Base-by-base conservation (phyloP, 2,329 filamentous ascomycete species). In the Epichloe sibirici region DNA sequence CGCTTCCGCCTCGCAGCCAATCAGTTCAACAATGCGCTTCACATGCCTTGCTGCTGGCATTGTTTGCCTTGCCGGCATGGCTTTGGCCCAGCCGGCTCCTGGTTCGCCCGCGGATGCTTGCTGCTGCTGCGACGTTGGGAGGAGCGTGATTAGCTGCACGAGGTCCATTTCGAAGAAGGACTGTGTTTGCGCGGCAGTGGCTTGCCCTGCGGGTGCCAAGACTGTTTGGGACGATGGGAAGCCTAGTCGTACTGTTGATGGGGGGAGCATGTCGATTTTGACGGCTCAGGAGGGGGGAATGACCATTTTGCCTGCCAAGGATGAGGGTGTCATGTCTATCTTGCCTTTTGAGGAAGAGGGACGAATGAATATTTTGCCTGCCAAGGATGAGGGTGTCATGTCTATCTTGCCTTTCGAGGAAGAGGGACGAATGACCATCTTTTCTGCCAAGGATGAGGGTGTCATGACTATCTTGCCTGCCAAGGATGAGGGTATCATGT, bases 101-200 rank as follows among this genome's bases (percentile, higher is more conserved):
- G 34, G 37, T 17, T n/a, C 47, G 34, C 37, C 58, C n/a, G 54
- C 34, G 15, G 38, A 58, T 38, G 51, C 53, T 9, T 69, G 65
- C 61, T 69, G 66, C 61, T 69, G 66, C 61, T 69, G 66, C 57
- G 60, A 68, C 46, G 54, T 61, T 12, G 54, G 55, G 8, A 48
- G 51, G 6, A 45, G 43, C 6, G 57, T 54, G 49, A 63, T 65
- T 23, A 54, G 57, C 49, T 69, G 66, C 57, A 54, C 52, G n/a
- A 40, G 48, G 11, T 21, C 47, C 15, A 55, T 56, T 45, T 12
- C 53, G 8, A 49, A 53, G 28, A 35, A 51, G 21, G 57, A 62
- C 8, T 69, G 66, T 56, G 37, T 62, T 48, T 69, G 63, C 56
- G 44, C 57, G 2, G 51, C 34, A 7, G 62, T 61, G n/a, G 34